Evolutionary conservation across 805 yeast species (phyloP).

Genomic region (Suhomyces kilbournensis): DNA sequence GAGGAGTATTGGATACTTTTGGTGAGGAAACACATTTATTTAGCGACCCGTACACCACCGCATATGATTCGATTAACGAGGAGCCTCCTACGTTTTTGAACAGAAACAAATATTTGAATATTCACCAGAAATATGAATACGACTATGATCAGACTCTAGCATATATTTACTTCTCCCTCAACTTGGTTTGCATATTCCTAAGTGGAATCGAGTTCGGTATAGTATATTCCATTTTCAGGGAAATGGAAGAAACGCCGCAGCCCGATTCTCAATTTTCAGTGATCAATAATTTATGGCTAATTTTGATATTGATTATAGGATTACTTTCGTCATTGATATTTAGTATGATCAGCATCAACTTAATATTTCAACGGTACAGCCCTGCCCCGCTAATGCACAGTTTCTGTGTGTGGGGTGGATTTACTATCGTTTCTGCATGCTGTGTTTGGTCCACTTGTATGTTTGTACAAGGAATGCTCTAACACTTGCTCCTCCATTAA

Average conservation of each 20-base stretch:
- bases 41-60: constrained; percentile 3
- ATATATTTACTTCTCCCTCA: constrained; percentile 34
- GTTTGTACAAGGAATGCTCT: background rate
- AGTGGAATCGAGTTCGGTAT: constrained; percentile 41
- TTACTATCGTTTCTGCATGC: constrained; percentile 20
- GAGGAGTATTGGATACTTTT: constrained; percentile 2
- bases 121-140: constrained; percentile 24
- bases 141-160: constrained; percentile 39
- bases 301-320: constrained; percentile 30
- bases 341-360: constrained; percentile 33
- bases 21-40: constrained; percentile 7
- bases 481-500: background rate
- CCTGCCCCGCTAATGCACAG: constrained; percentile 25
- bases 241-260: constrained; percentile 13
- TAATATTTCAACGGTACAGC: constrained; percentile 30
- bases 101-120: constrained; percentile 17
- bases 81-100: constrained; percentile 24
- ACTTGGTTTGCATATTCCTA: constrained; percentile 33
- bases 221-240: constrained; percentile 27
- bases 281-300: constrained; percentile 31
- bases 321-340: constrained; percentile 30
- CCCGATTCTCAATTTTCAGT: constrained; percentile 23
- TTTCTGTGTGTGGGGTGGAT: constrained; percentile 24
- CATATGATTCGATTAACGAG: constrained; percentile 35
- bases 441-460: constrained; percentile 15